phyloP scores from a whole-genome alignment of 106 monocot genomes.

The Xerophyta viscosa region DNA sequence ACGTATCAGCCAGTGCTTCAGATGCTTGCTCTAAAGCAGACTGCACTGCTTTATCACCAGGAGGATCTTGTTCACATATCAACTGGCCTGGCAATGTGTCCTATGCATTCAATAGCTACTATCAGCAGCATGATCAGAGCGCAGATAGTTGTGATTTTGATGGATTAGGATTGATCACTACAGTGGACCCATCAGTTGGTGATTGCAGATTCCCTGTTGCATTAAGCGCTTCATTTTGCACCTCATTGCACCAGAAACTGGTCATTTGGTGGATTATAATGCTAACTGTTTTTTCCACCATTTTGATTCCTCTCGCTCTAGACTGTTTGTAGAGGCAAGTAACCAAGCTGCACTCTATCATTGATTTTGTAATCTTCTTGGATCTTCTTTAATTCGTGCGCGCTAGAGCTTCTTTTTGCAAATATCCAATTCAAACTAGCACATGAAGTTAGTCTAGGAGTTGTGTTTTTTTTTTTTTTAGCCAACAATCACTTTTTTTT shows the following conservation, averaged over 20 bases:
- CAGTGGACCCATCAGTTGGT: conserved; percentile 74
- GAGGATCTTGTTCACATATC: conserved; percentile 63
- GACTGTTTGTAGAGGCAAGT: too few species aligned
- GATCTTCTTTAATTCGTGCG: too few species aligned
- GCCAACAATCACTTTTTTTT: too few species aligned
- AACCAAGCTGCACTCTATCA: too few species aligned
- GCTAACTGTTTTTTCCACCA: background rate
- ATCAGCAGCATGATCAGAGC: conserved; percentile 67
- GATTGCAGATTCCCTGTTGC: conserved; percentile 68
- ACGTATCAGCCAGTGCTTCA: conserved; percentile 28
- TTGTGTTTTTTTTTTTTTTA: too few species aligned
- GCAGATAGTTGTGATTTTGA: conserved; percentile 70
- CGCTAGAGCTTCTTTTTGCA: too few species aligned
- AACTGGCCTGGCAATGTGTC: conserved; percentile 75
- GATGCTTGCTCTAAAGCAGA: conserved; percentile 62
- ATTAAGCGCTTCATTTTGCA: conserved; percentile 25
- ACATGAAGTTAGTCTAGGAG: too few species aligned
- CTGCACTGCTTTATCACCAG: conserved; percentile 57
- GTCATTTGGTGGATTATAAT: background rate
- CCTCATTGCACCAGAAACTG: background rate
- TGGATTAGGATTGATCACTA: conserved; percentile 80
- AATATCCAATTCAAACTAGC: too few species aligned
- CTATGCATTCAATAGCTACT: conserved; percentile 86
- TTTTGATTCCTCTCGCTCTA: background rate
- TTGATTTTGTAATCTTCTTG: too few species aligned